Evolutionary conservation across 768 basidiomycete genomes (phyloP), one percentile per base, ranked within the genome.

Genomic region (Tricholoma flavovirens): DNA sequence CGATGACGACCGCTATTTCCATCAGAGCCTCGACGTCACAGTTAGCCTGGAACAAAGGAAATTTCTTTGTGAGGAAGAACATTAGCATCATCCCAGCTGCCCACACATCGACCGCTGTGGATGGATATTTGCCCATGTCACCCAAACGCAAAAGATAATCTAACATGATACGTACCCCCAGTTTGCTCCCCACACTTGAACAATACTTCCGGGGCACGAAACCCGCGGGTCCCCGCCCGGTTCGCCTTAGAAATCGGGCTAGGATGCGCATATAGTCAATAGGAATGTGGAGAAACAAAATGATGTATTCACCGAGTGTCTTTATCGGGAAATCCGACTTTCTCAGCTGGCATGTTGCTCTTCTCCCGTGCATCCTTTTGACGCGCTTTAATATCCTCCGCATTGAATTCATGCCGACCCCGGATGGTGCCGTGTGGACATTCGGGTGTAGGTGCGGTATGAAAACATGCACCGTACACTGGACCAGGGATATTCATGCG

Each of bases 21-120:
- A 98, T 90, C 17, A 98, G 75, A 5, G 95, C 97, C 69, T 99
- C 96, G 33, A 87, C 81, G 66, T 99, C 97, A 64, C 98, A 93
- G 63, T 82, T 89, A 17, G 94, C 93, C 62, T 93, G 89, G 73
- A 98, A 94, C 26, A 98, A 71, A 1, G 97, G 97, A 66, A 98
- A 99, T 62, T 96, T 97, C 43, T 84, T 82, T 0, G 87, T 87
- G 33, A 99, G 77, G 73, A 98, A 95, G 73, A 95, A 95, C 5
- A 98, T 78, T 0, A 99, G 72, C 53, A 98, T 97, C 64, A 87
- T 86, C 0, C 97, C 97, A 6, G 84, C 91, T 0, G 95, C 88
- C 97, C 97, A 99, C 46, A 98, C 83, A 63, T 99, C 97, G 66
- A 98, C 88, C 1, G 96, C 97, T 99, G 66, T 38, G 14, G 32